Conservation (phyloP, 108 stramenopile genomes). For the Parietichytrium sp. region DNA sequence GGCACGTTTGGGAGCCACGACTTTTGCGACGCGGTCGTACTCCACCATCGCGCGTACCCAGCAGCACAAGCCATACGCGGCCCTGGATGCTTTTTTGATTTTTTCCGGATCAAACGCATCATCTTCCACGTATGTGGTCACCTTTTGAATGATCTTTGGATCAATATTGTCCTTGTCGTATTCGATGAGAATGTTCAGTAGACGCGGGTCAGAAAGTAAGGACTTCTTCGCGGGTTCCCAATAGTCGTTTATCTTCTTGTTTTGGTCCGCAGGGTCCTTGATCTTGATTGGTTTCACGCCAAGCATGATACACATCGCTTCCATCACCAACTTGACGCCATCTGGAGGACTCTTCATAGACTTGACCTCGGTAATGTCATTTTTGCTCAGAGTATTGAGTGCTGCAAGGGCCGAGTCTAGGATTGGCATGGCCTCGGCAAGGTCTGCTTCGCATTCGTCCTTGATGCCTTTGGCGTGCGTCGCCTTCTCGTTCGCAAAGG, state of each 20-base stretch:
- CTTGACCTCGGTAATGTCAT: slow-evolving; percentile 70
- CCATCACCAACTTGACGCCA: slow-evolving; percentile 61
- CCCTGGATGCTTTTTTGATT: slow-evolving; percentile 60
- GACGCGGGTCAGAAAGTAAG: slow-evolving; percentile 54
- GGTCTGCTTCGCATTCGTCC: slow-evolving; percentile 60
- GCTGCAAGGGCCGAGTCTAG: slow-evolving; percentile 70
- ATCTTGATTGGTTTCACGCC: slow-evolving; percentile 47
- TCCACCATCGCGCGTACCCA: slow-evolving; percentile 68
- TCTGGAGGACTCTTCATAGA: slow-evolving; percentile 67
- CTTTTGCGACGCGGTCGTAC: slow-evolving; percentile 64
- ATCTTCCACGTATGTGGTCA: slow-evolving; percentile 42
- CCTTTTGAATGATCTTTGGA: slow-evolving; percentile 52
- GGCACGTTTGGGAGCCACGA: slow-evolving; percentile 60
- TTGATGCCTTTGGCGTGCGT: slow-evolving; percentile 53
- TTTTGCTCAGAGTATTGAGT: slow-evolving; percentile 65
- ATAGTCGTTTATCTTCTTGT: slow-evolving; percentile 61
- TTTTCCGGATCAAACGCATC: slow-evolving; percentile 59
- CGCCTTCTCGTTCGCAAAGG: slow-evolving; percentile 52
- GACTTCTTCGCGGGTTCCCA: slow-evolving; percentile 65
- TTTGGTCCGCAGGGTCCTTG: slow-evolving; percentile 56
- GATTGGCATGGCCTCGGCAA: slow-evolving; percentile 72
- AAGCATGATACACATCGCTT: slow-evolving; percentile 67
- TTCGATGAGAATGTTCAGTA: slow-evolving; percentile 58
- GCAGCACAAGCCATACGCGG: slow-evolving; percentile 63
- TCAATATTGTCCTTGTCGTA: slow-evolving; percentile 69